Percentiles rank a stretch among this genome's conserved stretches.
Conservation (phyloP, 139 green algal species). For the Microglena sp. region DNA sequence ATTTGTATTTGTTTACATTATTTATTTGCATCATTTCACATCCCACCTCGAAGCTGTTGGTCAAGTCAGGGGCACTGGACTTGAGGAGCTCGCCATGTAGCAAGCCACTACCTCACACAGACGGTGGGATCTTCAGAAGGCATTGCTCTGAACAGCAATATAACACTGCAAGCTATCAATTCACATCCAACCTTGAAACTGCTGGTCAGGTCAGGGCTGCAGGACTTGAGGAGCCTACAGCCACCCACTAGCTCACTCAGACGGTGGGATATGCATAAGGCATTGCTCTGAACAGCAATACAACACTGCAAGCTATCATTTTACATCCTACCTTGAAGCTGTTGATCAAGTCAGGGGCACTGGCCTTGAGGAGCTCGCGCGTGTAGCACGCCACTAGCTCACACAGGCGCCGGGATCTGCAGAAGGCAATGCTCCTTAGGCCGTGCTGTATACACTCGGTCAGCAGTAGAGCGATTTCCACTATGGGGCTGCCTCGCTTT, state of each 20-base stretch:
- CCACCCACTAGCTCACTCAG: too few relatives aligned
- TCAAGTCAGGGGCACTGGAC: constrained; percentile 47
- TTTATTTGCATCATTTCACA: too few relatives aligned
- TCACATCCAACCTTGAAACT: too few relatives aligned
- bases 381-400: constrained; percentile 89
- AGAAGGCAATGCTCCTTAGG: constrained; percentile 89
- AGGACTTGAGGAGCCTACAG: too few relatives aligned
- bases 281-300: too few relatives aligned
- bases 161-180: too few relatives aligned
- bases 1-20: too few relatives aligned
- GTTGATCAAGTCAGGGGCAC: constrained; percentile 47
- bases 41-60: constrained; percentile 49
- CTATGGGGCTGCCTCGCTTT: constrained; percentile 71
- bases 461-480: constrained; percentile 74
- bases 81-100: constrained; percentile 75
- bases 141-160: too few relatives aligned
- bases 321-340: constrained; percentile 53
- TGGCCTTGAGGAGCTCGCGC: constrained; percentile 54
- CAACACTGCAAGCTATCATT: too few relatives aligned
- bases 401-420: constrained; percentile 84
- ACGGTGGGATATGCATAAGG: too few relatives aligned
- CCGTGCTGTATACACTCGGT: constrained; percentile 86
- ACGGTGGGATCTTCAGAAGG: too few relatives aligned
- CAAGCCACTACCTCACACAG: constrained; percentile 85
- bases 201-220: too few relatives aligned